Conservation (phyloP, 2,329 filamentous ascomycete genomes). For the Chaetomiaceae sp. region DNA sequence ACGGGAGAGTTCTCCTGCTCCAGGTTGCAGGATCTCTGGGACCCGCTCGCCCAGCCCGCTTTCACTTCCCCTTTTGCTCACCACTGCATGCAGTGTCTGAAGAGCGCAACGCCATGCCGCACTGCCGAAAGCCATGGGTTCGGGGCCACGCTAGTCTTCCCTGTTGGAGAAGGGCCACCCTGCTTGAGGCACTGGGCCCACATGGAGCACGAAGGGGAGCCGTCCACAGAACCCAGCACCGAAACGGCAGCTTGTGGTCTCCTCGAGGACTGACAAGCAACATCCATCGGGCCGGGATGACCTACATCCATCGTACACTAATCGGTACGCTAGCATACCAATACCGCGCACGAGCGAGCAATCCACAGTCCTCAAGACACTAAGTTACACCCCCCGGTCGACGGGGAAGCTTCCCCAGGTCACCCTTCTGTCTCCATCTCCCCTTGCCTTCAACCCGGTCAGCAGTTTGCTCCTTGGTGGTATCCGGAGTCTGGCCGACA, state of each 20-base stretch:
- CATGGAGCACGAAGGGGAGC: slow-evolving; percentile 2
- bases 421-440: slow-evolving; percentile 3
- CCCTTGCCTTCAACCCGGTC: slow-evolving; percentile 14
- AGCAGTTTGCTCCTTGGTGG: slow-evolving; percentile 14
- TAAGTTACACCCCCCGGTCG: too few species aligned
- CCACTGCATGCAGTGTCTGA: slow-evolving; percentile 17
- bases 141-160: slow-evolving; percentile 14
- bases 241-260: slow-evolving; percentile 21
- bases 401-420: not conserved
- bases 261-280: slow-evolving; percentile 16
- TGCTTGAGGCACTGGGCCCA: slow-evolving; percentile 10
- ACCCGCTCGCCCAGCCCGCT: slow-evolving; percentile 15
- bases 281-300: slow-evolving; percentile 22
- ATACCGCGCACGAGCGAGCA: slow-evolving; percentile 10
- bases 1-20: slow-evolving; percentile 3
- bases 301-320: slow-evolving; percentile 13
- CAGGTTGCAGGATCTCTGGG: slow-evolving; percentile 15
- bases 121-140: slow-evolving; percentile 26
- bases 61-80: slow-evolving; percentile 19
- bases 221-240: not conserved
- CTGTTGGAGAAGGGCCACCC: slow-evolving; percentile 6
- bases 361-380: too few species aligned
- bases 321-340: slow-evolving; percentile 13
- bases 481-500: slow-evolving; percentile 24
- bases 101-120: slow-evolving; percentile 26